These are phyloP conservation scores for Paramecium caudatum DNA, from an alignment of 73 alveolate species.

Conservation along the genomic window DNA sequence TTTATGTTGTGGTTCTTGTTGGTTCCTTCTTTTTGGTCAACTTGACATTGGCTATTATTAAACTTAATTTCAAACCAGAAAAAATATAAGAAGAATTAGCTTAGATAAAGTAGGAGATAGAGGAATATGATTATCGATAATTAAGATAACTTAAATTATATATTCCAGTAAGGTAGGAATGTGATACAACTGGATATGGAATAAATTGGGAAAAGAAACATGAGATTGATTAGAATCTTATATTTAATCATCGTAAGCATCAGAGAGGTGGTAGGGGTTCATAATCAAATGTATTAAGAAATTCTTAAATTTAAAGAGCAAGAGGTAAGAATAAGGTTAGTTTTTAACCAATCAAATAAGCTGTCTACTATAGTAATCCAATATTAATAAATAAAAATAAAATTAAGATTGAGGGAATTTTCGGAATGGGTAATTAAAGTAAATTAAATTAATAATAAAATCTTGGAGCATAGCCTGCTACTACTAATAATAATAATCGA, in stretches of 20 bases:
- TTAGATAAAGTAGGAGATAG: background rate
- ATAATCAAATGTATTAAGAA: background rate
- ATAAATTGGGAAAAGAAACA: background rate
- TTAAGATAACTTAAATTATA: conserved; percentile 25
- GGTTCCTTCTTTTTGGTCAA: conserved; percentile 94
- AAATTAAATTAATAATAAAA: conserved; percentile 34
- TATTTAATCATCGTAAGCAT: background rate
- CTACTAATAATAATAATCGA: background rate
- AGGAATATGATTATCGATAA: conserved; percentile 22
- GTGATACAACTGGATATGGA: conserved; percentile 19
- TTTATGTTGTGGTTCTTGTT: conserved; percentile 87
- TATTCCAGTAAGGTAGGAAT: background rate
- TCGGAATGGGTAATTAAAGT: conserved; percentile 33
- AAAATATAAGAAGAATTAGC: conserved; percentile 82
- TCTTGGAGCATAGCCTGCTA: background rate
- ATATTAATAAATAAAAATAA: background rate
- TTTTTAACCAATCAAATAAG: conserved; percentile 45
- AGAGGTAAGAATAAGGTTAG: background rate
- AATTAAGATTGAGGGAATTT: conserved; percentile 25
- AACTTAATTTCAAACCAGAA: conserved; percentile 91
- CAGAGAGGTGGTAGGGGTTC: background rate
- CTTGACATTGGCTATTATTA: conserved; percentile 94
- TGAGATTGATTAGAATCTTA: background rate
- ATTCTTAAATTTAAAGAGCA: background rate
- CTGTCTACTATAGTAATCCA: conserved; percentile 52